Conservation (phyloP, 805 yeast genomes). For the Wickerhamiella kurtzmanii region DNA sequence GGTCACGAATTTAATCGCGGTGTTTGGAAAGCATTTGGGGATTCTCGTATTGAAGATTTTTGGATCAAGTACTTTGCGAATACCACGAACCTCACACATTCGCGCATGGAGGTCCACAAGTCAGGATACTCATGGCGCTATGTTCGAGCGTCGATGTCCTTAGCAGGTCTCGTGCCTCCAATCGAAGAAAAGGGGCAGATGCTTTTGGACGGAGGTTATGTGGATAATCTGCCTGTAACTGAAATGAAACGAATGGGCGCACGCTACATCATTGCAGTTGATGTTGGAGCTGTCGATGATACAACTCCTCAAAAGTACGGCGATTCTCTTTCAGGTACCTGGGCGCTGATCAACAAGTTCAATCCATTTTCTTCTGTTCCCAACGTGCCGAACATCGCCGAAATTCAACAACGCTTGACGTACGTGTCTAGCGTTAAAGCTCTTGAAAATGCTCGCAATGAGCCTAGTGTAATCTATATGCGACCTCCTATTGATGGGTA, state of each 20-base stretch:
- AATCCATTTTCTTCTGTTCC: slow-evolving; percentile 83
- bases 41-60: slow-evolving; percentile 84
- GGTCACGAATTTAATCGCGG: slow-evolving; percentile 97
- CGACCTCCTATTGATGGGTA: slow-evolving; percentile 90
- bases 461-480: slow-evolving; percentile 73
- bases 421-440: slow-evolving; percentile 94
- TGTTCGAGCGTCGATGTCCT: slow-evolving; percentile 89
- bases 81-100: slow-evolving; percentile 88
- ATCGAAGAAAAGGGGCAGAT: slow-evolving; percentile 79
- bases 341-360: slow-evolving; percentile 79
- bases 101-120: slow-evolving; percentile 87
- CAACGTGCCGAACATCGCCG: slow-evolving; percentile 86
- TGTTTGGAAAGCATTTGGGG: slow-evolving; percentile 93
- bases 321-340: slow-evolving; percentile 79
- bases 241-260: slow-evolving; percentile 88
- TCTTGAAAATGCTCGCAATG: slow-evolving; percentile 67
- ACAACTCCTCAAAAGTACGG: slow-evolving; percentile 83
- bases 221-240: slow-evolving; percentile 81
- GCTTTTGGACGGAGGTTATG: slow-evolving; percentile 92
- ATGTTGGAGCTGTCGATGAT: slow-evolving; percentile 92
- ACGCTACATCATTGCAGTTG: slow-evolving; percentile 75
- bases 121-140: slow-evolving; percentile 93
- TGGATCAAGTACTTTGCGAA: slow-evolving; percentile 85
- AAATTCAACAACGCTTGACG: slow-evolving; percentile 82
- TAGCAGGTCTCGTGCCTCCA: slow-evolving; percentile 82